Percentiles rank a stretch among this genome's conserved stretches.
phyloP scores from a whole-genome alignment of 805 yeast genomes.

The Pichia thaimueangensis region DNA sequence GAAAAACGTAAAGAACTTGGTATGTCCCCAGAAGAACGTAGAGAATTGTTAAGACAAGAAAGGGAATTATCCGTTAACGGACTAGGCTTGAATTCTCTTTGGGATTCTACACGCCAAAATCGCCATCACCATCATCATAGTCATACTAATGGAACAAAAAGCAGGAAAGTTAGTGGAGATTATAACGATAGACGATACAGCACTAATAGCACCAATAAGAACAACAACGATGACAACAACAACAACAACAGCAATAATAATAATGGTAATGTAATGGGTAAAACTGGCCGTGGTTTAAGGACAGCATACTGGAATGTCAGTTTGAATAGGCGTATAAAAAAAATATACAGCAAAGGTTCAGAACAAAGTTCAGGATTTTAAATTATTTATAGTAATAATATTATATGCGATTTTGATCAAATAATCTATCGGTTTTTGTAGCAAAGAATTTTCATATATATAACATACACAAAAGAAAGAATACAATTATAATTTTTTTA shows the following conservation, averaged over 20 bases:
- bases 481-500: no score
- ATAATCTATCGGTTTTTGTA: no score
- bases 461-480: no score
- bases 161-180: not conserved
- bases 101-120: not conserved
- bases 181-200: not conserved
- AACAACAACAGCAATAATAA: conserved; percentile 8
- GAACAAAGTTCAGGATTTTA: conserved; percentile 14
- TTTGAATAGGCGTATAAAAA: conserved; percentile 27
- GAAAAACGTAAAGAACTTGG: conserved; percentile 27
- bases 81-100: conserved; percentile 2
- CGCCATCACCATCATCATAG: not conserved
- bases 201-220: not conserved
- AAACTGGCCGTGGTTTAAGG: conserved; percentile 26
- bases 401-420: no score
- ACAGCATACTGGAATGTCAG: conserved; percentile 31
- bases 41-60: conserved; percentile 18
- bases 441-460: no score
- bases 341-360: conserved; percentile 19
- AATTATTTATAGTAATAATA: no score
- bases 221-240: not conserved
- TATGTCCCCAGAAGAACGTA: conserved; percentile 27
- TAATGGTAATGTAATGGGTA: conserved; percentile 16
- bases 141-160: not conserved
- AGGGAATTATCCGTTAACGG: not conserved